Evolutionary conservation across 192 early-diverging fungal species (phyloP).

Genomic region (Coemansia asiatica): DNA sequence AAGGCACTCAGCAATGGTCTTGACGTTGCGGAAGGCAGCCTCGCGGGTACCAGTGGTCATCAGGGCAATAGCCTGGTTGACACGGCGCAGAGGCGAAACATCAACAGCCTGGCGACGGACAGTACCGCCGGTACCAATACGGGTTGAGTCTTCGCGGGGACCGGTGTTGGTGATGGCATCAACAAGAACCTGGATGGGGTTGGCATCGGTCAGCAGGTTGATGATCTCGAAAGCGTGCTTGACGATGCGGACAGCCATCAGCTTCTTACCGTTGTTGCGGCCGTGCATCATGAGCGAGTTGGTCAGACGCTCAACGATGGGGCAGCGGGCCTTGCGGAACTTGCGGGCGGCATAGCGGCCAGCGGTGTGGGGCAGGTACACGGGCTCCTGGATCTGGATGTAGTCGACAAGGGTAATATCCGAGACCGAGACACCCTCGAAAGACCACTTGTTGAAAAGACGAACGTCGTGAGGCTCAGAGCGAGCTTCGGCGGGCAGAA

Average conservation of each 20-base stretch:
- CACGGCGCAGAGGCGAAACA: conserved; percentile 96
- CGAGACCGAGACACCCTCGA: conserved; percentile 87
- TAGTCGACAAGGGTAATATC: conserved; percentile 89
- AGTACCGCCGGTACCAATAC: conserved; percentile 95
- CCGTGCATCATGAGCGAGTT: conserved; percentile 99
- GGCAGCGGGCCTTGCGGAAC: conserved; percentile 99
- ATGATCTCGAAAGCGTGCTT: conserved; percentile 99
- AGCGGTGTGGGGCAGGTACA: conserved; percentile 98
- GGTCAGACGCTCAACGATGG: conserved; percentile 96
- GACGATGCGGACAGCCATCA: conserved; percentile 97
- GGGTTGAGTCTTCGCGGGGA: conserved; percentile 98
- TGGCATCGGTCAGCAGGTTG: conserved; percentile 95
- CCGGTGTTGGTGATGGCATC: conserved; percentile 99
- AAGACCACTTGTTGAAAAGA: conserved; percentile 89
- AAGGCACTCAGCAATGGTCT: conserved; percentile 99
- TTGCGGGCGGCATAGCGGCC: conserved; percentile 96
- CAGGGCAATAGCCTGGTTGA: conserved; percentile 93
- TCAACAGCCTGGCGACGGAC: conserved; percentile 99
- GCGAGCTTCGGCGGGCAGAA: conserved; percentile 57
- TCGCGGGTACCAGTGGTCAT: conserved; percentile 96
- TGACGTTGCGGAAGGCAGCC: conserved; percentile 99
- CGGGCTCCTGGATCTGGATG: conserved; percentile 85
- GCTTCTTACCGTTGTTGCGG: conserved; percentile 99
- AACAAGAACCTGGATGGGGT: conserved; percentile 97
- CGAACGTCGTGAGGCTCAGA: conserved; percentile 49